phyloP scores from a whole-genome alignment of 257 asterid species.

The Solanum piurae region DNA sequence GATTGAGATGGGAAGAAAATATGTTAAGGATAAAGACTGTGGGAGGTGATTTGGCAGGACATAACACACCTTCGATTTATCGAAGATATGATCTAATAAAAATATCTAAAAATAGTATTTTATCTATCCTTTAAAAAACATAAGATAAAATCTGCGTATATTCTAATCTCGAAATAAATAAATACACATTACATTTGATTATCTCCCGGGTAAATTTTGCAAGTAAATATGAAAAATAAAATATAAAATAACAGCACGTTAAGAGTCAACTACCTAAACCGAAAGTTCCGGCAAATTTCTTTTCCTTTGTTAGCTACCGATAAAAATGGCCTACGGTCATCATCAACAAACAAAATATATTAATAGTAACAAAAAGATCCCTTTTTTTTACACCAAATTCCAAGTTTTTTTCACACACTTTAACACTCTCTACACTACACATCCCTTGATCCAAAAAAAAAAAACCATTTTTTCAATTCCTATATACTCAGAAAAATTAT shows the following conservation, averaged over 20 bases:
- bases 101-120: rapidly evolving
- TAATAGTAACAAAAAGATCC: not conserved
- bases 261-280: not conserved
- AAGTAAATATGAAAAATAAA: not conserved
- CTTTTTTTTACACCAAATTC: not conserved
- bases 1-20: too few species aligned
- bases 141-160: too few species aligned
- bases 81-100: too few species aligned
- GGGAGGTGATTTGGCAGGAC: rapidly evolving
- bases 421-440: not conserved
- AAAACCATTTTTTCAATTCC: not conserved
- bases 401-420: not conserved
- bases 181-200: not conserved
- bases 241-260: not conserved
- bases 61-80: too few species aligned
- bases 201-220: not conserved
- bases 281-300: not conserved
- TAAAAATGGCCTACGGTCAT: not conserved
- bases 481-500: not conserved
- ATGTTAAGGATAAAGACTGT: rapidly evolving
- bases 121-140: too few species aligned
- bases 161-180: too few species aligned
- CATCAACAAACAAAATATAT: not conserved
- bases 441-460: constrained; percentile 15
- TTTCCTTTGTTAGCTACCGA: not conserved